These are phyloP conservation scores for Ajuga reptans DNA, from an alignment of 305 asterid genomes.

Conservation along the genomic window DNA sequence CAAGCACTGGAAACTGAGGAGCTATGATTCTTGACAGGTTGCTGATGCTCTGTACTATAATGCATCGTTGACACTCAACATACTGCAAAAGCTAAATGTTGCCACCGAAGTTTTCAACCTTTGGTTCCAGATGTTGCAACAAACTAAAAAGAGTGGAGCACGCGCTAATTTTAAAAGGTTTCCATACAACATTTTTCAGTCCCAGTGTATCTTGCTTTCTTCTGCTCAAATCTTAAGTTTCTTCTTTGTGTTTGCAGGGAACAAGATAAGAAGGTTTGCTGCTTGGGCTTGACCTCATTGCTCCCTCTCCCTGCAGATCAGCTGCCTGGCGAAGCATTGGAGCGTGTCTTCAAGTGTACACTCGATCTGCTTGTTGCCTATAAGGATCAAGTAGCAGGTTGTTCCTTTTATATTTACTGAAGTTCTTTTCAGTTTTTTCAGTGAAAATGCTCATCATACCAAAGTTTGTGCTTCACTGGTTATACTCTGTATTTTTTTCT, in stretches of 20 bases:
- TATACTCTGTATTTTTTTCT: not conserved
- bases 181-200: not conserved
- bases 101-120: constrained; percentile 84
- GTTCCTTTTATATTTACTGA: constrained; percentile 2
- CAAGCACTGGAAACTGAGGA: constrained; percentile 4
- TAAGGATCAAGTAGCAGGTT: constrained; percentile 97
- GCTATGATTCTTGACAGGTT: constrained; percentile 32
- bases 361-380: constrained; percentile 95
- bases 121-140: constrained; percentile 95
- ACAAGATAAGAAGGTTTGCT: constrained; percentile 89
- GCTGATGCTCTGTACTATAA: constrained; percentile 93
- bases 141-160: constrained; percentile 71
- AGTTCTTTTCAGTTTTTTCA: not conserved
- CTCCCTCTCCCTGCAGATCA: constrained; percentile 83
- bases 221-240: constrained; percentile 1
- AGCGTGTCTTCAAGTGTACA: constrained; percentile 80
- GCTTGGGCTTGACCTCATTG: constrained; percentile 91
- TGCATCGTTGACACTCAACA: constrained; percentile 58
- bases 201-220: not conserved
- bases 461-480: not conserved
- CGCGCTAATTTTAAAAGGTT: constrained; percentile 81
- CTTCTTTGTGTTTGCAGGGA: constrained; percentile 52
- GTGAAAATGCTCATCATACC: not conserved
- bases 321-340: constrained; percentile 82
- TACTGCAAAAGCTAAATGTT: constrained; percentile 82